Conservation (phyloP, 1,284 basidiomycete species). For the Fistulina hepatica region DNA sequence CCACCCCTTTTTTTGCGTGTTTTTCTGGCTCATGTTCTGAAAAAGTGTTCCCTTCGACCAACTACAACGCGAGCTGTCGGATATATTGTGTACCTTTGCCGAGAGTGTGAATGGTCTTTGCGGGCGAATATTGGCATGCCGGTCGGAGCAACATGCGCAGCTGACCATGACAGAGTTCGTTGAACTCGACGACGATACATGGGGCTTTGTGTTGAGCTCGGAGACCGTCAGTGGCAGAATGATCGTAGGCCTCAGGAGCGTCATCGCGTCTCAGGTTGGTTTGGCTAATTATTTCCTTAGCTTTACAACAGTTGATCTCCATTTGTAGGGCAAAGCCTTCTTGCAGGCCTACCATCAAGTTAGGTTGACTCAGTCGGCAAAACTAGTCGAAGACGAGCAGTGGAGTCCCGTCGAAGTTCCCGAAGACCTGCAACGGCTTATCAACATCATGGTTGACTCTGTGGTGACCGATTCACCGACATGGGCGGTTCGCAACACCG, state of each 20-base stretch:
- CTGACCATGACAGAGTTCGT: constrained; percentile 71
- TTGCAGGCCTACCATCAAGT: constrained; percentile 78
- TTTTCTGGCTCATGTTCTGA: constrained; percentile 11
- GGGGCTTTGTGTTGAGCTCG: constrained; percentile 82
- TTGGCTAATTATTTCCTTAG: constrained; percentile 8
- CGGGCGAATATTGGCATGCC: constrained; percentile 28
- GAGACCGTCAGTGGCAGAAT: constrained; percentile 81
- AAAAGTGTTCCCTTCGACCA: constrained; percentile 26
- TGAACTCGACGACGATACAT: constrained; percentile 73
- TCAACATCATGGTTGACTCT: constrained; percentile 67
- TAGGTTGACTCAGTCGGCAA: constrained; percentile 76
- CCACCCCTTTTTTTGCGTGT: constrained; percentile 8
- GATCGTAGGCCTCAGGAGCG: constrained; percentile 85
- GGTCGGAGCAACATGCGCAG: constrained; percentile 69
- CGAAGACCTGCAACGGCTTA: constrained; percentile 52
- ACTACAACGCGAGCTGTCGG: constrained; percentile 51
- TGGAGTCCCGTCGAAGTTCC: constrained; percentile 80
- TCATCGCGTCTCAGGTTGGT: constrained; percentile 66
- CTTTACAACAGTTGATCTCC: constrained; percentile 3
- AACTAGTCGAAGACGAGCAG: constrained; percentile 84
- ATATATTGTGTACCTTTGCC: constrained; percentile 69
- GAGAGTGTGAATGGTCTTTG: constrained; percentile 53
- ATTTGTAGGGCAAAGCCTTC: constrained; percentile 71
- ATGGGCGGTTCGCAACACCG: constrained; percentile 34
- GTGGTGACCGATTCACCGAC: constrained; percentile 76